Percentiles rank a stretch among this genome's conserved stretches.
These are phyloP conservation scores for Bolboschoenoplectus hybrid DNA, from an alignment of 202 grass and related monocot species.

Conservation along the genomic window DNA sequence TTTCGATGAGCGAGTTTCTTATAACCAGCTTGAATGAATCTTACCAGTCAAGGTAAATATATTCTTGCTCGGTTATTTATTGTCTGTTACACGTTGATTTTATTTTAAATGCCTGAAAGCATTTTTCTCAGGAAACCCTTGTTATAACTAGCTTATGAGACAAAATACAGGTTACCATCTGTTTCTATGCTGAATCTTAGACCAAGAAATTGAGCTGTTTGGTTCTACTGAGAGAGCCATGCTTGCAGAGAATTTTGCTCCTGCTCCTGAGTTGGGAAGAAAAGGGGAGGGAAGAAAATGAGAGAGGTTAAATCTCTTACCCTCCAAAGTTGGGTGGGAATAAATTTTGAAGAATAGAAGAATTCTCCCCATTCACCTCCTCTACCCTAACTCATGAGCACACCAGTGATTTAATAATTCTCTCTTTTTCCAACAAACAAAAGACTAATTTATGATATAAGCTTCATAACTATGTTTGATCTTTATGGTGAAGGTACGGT, in stretches of 20 bases:
- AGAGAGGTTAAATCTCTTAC: not conserved
- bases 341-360: not conserved
- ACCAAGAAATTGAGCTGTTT: slow-evolving; percentile 10
- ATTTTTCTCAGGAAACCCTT: slow-evolving; percentile 10
- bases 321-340: not conserved
- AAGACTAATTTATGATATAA: not conserved
- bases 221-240: not conserved
- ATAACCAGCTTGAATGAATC: slow-evolving; percentile 54
- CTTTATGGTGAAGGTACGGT: slow-evolving; percentile 45
- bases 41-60: slow-evolving; percentile 52
- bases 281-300: not conserved
- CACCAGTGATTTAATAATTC: not conserved
- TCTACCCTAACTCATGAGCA: not conserved
- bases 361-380: not conserved
- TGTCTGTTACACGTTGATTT: slow-evolving; percentile 18
- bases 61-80: not conserved
- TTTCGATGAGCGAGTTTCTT: slow-evolving; percentile 58
- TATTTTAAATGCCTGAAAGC: slow-evolving; percentile 11
- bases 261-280: not conserved
- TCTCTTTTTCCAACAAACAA: slow-evolving; percentile 1
- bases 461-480: slow-evolving; percentile 27
- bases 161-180: not conserved
- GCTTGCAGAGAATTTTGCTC: not conserved
- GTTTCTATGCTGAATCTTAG: not conserved
- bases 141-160: not conserved